These are phyloP conservation scores for Aspergillus sp. DNA, from an alignment of 2,329 filamentous ascomycete species.

Conservation along the genomic window DNA sequence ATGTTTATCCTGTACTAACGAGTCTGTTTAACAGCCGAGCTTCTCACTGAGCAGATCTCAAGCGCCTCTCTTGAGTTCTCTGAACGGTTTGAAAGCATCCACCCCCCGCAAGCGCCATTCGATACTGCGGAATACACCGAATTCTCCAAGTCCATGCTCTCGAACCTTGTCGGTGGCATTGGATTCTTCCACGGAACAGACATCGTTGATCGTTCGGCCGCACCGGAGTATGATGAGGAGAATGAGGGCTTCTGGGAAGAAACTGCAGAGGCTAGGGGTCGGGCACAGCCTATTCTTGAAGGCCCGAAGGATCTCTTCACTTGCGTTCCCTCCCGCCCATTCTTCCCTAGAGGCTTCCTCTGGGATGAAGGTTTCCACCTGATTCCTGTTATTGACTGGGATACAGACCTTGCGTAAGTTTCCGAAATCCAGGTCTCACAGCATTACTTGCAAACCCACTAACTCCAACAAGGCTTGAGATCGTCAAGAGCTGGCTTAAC, in stretches of 20 bases:
- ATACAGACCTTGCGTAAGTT: slow-evolving; percentile 73
- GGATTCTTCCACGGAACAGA: slow-evolving; percentile 93
- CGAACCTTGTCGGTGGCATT: slow-evolving; percentile 89
- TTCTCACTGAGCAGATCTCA: slow-evolving; percentile 70
- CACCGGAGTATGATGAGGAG: slow-evolving; percentile 91
- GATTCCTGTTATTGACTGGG: slow-evolving; percentile 88
- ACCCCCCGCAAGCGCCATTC: slow-evolving; percentile 76
- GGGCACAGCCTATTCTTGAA: slow-evolving; percentile 68
- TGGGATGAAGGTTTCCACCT: slow-evolving; percentile 99
- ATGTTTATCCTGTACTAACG: slow-evolving; percentile 11
- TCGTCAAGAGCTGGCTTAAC: slow-evolving; percentile 93
- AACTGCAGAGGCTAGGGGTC: slow-evolving; percentile 73
- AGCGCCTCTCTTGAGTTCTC: slow-evolving; percentile 68
- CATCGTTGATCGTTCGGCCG: slow-evolving; percentile 85
- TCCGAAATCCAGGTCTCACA: not conserved
- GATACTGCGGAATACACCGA: slow-evolving; percentile 68
- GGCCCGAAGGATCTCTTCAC: slow-evolving; percentile 89
- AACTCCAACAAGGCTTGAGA: slow-evolving; percentile 59
- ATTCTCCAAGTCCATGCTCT: slow-evolving; percentile 89
- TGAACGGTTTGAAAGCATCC: slow-evolving; percentile 70
- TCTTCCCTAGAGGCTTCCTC: slow-evolving; percentile 93
- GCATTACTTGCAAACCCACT: slow-evolving; percentile 10
- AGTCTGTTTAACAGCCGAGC: slow-evolving; percentile 48
- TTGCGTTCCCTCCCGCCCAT: slow-evolving; percentile 85
- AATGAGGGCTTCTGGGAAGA: slow-evolving; percentile 96